These are phyloP conservation scores for Lodderomyces pseudojiufengensis DNA, from an alignment of 1,139 yeast genomes.

Conservation along the genomic window DNA sequence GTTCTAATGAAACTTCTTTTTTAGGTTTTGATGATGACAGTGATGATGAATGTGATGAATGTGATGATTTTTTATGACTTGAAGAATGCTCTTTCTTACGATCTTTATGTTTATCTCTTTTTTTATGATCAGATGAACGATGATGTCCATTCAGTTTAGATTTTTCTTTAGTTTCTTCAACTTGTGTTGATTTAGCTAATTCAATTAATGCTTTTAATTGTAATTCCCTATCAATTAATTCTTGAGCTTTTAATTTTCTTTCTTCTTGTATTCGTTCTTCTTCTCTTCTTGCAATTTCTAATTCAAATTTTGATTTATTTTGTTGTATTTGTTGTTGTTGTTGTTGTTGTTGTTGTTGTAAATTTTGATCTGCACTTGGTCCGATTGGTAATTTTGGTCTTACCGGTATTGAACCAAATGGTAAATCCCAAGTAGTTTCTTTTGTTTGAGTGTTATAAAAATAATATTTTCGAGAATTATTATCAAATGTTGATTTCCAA, in stretches of 20 bases:
- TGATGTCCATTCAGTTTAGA: conserved; percentile 11
- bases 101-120: conserved; percentile 11
- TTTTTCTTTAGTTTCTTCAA: conserved; percentile 10
- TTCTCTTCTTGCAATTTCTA: conserved; percentile 29
- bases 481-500: conserved; percentile 52
- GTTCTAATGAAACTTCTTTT: conserved; percentile 19
- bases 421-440: conserved; percentile 59
- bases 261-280: conserved; percentile 32
- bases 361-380: conserved; percentile 16
- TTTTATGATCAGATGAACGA: conserved; percentile 9
- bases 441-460: conserved; percentile 51
- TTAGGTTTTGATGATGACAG: neutral
- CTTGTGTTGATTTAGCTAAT: conserved; percentile 20
- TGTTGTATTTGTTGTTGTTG: conserved; percentile 9
- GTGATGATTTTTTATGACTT: conserved; percentile 7
- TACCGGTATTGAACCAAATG: conserved; percentile 22
- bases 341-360: neutral
- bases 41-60: neutral
- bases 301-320: conserved; percentile 14
- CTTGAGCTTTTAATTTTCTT: conserved; percentile 31
- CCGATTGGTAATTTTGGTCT: conserved; percentile 23
- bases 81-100: conserved; percentile 7
- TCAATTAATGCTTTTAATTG: conserved; percentile 36
- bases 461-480: conserved; percentile 38
- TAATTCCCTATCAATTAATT: conserved; percentile 30